These are phyloP conservation scores for Penstemon eatonii DNA, from an alignment of 257 asterid species.

Conservation along the genomic window DNA sequence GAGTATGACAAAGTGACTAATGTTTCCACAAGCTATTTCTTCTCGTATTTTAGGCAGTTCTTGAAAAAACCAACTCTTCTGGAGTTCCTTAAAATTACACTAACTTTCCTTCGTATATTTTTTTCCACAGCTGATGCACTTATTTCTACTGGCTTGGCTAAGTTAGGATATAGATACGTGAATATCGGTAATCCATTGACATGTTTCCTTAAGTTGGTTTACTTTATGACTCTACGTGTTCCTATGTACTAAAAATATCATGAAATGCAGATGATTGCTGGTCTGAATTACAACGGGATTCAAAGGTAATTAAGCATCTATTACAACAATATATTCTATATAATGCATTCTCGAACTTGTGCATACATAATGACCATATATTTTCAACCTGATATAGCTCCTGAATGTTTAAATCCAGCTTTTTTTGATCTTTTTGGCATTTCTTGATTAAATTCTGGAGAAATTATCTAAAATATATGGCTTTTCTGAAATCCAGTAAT, in stretches of 20 bases:
- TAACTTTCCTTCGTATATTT: slow-evolving; percentile 19
- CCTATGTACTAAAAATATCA: slow-evolving; percentile 25
- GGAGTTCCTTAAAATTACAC: slow-evolving; percentile 5
- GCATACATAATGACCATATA: slow-evolving; percentile 17
- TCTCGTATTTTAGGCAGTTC: background rate
- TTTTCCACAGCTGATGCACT: slow-evolving; percentile 81
- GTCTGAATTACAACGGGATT: slow-evolving; percentile 60
- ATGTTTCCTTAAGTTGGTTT: slow-evolving; percentile 17
- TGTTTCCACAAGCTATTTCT: background rate
- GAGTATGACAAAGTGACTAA: background rate
- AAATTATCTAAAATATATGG: background rate
- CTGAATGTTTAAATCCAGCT: background rate
- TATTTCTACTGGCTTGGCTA: slow-evolving; percentile 82
- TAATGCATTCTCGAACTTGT: slow-evolving; percentile 1
- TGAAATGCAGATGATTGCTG: slow-evolving; percentile 92
- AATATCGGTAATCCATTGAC: slow-evolving; percentile 63
- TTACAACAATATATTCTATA: slow-evolving; percentile 12
- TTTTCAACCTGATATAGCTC: background rate
- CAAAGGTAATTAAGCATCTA: slow-evolving; percentile 45
- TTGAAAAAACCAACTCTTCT: slow-evolving; percentile 2
- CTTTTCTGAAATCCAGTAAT: slow-evolving; percentile 1
- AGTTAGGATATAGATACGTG: slow-evolving; percentile 70
- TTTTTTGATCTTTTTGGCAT: background rate
- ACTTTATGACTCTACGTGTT: slow-evolving; percentile 2
- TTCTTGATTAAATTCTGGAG: background rate